Evolutionary conservation across 1,284 basidiomycete species (phyloP), one percentile per base, ranked within the genome.

Genomic region (Irpex rosettiformis): DNA sequence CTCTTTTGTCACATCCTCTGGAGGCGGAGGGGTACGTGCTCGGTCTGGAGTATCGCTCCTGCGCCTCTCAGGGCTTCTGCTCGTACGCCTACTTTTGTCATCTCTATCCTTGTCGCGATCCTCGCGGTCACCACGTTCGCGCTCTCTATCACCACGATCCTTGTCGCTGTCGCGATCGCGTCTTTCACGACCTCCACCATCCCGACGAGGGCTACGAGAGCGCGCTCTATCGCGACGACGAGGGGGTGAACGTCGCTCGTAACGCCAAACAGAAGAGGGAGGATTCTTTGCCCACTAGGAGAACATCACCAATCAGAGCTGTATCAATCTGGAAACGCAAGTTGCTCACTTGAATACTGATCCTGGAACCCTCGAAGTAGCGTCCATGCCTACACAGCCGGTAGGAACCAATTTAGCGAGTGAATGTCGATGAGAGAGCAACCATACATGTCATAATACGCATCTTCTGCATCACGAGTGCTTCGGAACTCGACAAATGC

Each of bases 401-500:
- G n/a, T 27, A 43, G 42, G 54, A 48, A 63, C 62, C 48, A 57
- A 30, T 37, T 54, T 33, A 54, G 51, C 22, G 51, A 29, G 43
- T 55, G n/a, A 58, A 40, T 51, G 4, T 16, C 27, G 22, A 8
- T 10, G 25, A 27, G 10, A 8, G 18, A 48, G 29, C 1, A 8
- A 78, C 89, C 65, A n/a, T 74, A 94, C 93, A 94, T 94, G 64
- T 94, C 91, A 69, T 93, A 88, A 73, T 94, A 94, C 30, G 93
- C 92, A 65, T 94, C 91, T 71, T 94, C 92, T 16, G 93, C 93
- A 69, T 94, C 91, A 55, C 89, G 86, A 58, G 82, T 80, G 69
- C 83, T 86, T 72, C 90, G 85, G 72, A 94, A 95, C 74, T 95
- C 93, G 74, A 95, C 87, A 75, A 95, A 95, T 60, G 93, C 93